Evolutionary conservation across 768 basidiomycete genomes (phyloP), one percentile per base, ranked within the genome.

Genomic region (Pisolithus microcarpus): DNA sequence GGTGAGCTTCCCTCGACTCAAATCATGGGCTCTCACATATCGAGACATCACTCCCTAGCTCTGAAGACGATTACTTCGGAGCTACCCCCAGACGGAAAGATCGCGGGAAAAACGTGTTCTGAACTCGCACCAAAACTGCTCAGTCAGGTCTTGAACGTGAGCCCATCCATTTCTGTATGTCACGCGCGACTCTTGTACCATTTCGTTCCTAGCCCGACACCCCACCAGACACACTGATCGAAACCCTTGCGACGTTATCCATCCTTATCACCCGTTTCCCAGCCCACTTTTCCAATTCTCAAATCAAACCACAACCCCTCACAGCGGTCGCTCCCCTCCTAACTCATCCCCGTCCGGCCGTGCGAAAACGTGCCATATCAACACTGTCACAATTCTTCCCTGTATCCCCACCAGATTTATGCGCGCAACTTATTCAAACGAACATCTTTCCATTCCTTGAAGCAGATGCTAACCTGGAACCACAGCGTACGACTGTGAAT

Each of bases 41-140:
- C 30, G 26, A 52, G 43, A 64, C 54, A 44, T 45, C 53, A 46
- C 47, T 38, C 13, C 43, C 16, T 58, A 94, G 95, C 92, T 5
- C 74, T 99, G 51, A 98, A 97, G 72, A 95, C 92, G 3, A 93
- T 98, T 58, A 92, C 93, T 4, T 79, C 85, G 16, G 93, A 97
- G 68, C 75, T 98, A 46, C 88, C 90, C 8, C 79, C 81, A 5
- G 87, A 88, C 56, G 84, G 87, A 48, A 84, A 82, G 61, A 82
- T 94, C 51, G 86, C 87, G 1, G 74, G 75, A 1, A 84, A 83
- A 38, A 87, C 87, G 31, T 91, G 91, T 60, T 81, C 82, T 40
- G 92, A 87, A 69, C 73, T 97, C 45, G 84, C 87, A 2, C 87
- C 91, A 7, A 88, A 87, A 64, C 74, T 96, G 7, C 77, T 97